These are phyloP conservation scores for Paulownia fortunei DNA, from an alignment of 257 asterid species.

Conservation along the genomic window DNA sequence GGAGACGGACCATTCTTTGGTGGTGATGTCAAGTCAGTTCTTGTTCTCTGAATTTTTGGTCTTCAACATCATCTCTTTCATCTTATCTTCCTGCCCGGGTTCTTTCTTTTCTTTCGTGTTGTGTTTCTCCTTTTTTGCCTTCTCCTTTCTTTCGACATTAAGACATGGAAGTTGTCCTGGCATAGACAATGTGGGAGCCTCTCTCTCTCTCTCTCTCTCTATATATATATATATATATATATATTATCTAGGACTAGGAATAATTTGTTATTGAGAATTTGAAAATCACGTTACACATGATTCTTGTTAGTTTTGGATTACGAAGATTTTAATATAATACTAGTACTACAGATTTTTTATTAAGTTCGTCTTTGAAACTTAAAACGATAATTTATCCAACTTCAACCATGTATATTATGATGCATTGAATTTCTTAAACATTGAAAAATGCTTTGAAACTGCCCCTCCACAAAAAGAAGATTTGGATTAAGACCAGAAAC, in stretches of 20 bases:
- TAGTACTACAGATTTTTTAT: no score
- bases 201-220: no score
- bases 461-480: background rate
- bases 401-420: background rate
- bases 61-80: background rate
- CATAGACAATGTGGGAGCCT: background rate
- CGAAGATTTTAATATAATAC: no score
- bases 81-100: background rate
- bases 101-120: background rate
- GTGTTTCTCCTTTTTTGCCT: background rate
- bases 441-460: background rate
- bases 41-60: background rate
- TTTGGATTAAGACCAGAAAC: background rate
- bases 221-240: no score
- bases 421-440: background rate
- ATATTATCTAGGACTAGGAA: background rate
- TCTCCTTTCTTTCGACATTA: background rate
- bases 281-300: no score
- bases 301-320: no score
- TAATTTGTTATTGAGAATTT: slow-evolving; percentile 12
- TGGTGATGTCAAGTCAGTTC: slow-evolving; percentile 36
- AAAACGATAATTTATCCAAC: background rate
- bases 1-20: background rate
- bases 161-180: background rate
- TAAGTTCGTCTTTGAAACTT: no score